These are phyloP conservation scores for Mentha longifolia DNA, from an alignment of 257 asterid genomes.

Conservation along the genomic window DNA sequence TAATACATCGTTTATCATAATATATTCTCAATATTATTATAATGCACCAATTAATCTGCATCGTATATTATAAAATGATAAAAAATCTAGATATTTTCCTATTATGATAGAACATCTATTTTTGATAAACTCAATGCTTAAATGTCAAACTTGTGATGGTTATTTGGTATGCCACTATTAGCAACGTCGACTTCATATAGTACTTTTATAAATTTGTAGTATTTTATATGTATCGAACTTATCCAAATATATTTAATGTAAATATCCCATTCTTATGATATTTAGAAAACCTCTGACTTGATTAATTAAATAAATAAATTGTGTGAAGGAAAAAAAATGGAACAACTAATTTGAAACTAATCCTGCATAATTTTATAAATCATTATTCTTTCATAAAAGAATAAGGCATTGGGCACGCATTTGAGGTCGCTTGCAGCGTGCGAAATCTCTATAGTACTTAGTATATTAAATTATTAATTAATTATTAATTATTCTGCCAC, in stretches of 20 bases:
- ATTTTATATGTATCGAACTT: not conserved
- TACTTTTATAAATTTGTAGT: not conserved
- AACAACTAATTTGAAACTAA: not conserved
- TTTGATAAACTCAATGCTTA: not conserved
- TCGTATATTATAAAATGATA: too few species aligned
- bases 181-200: not conserved
- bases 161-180: not conserved
- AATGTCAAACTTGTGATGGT: not conserved
- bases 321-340: not conserved
- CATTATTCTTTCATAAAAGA: not conserved
- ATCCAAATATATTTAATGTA: not conserved
- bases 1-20: too few species aligned
- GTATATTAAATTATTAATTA: too few species aligned
- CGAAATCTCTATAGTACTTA: not conserved
- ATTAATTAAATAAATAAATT: not conserved
- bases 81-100: too few species aligned
- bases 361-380: not conserved
- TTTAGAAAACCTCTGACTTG: not conserved
- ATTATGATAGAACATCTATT: too few species aligned
- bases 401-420: not conserved
- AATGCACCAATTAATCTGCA: too few species aligned
- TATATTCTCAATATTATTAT: too few species aligned
- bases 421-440: not conserved
- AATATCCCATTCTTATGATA: not conserved
- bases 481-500: constrained; percentile 14